Evolutionary conservation across 495 filamentous ascomycete species (phyloP), one percentile per base, ranked within the genome.

Genomic region (Tuber calosporum): DNA sequence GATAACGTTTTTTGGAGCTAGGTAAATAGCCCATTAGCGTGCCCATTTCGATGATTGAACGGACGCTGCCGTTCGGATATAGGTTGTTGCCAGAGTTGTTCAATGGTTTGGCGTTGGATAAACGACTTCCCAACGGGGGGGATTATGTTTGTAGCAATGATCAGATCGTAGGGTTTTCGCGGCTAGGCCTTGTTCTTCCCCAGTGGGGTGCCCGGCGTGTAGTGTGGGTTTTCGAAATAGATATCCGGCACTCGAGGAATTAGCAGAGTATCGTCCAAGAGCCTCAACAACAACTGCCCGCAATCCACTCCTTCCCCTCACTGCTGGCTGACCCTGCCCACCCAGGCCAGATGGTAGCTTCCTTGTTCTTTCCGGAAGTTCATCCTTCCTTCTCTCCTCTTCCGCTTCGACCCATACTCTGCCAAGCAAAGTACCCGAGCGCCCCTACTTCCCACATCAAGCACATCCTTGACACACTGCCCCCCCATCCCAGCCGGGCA

Each of bases 81-180:
- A 97, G 86, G 73, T 96, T 96, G 86, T 11, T 87, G 85, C 94
- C 94, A 98, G 7, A 97, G 85, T 66, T 95, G 96, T 80, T 96
- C 87, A 15, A 96, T 84, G 67, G 93, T 85, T 36, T 87, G 85
- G 77, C 91, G 93, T 26, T 93, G 91, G 79, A 89, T 83, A 75
- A 88, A 92, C 5, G 91, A 88, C 79, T 94, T 89, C 38, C 86
- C 84, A 13, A 94, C 81, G 11, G 87, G 86, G 83, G 93, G 89
- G 30, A 97, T 83, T 42, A 88, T 86, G 79, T 97, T 91, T 1
- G 93, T 90, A 1, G 92, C 92, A 73, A 98, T 89, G 77, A 98
- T 92, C 70, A 98, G 82, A 82, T 97, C 94, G 79, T 89, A 97
- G 48, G 88, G 85, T 80, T 97, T 96, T 71, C 90, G 87, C 8